These are phyloP conservation scores for Syzygium aqueum DNA, from an alignment of 345 rosid genomes.

Conservation along the genomic window DNA sequence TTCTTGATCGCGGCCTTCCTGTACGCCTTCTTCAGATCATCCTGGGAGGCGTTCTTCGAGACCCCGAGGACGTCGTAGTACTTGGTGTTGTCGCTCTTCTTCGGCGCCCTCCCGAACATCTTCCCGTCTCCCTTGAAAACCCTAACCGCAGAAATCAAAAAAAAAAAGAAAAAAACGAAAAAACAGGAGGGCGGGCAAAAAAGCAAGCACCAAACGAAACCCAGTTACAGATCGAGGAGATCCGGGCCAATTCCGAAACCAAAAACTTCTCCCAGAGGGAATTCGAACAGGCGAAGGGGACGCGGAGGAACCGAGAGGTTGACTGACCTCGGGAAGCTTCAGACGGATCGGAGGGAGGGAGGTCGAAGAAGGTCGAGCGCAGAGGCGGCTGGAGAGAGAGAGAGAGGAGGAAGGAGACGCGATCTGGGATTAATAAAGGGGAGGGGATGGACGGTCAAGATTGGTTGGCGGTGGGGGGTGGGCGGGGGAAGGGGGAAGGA, in stretches of 20 bases:
- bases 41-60: conserved; percentile 34
- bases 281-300: background rate
- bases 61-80: conserved; percentile 42
- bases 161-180: no score
- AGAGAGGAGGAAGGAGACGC: background rate
- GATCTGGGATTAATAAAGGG: conserved; percentile 2
- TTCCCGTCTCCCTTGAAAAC: background rate
- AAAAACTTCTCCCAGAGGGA: background rate
- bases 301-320: background rate
- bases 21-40: conserved; percentile 47
- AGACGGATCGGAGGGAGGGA: background rate
- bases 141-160: background rate
- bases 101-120: conserved; percentile 50
- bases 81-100: conserved; percentile 41
- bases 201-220: background rate
- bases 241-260: background rate
- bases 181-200: no score
- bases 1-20: conserved; percentile 46
- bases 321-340: background rate
- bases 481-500: conserved; percentile 3
- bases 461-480: background rate
- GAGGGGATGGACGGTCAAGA: conserved; percentile 20
- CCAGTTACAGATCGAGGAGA: background rate
- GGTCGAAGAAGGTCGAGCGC: background rate
- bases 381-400: background rate